A percentile compares a stretch with the other conserved stretches of the same genome.
Evolutionary conservation across 2,329 filamentous ascomycete species (phyloP).

Genomic region (Aspergillus sp.): DNA sequence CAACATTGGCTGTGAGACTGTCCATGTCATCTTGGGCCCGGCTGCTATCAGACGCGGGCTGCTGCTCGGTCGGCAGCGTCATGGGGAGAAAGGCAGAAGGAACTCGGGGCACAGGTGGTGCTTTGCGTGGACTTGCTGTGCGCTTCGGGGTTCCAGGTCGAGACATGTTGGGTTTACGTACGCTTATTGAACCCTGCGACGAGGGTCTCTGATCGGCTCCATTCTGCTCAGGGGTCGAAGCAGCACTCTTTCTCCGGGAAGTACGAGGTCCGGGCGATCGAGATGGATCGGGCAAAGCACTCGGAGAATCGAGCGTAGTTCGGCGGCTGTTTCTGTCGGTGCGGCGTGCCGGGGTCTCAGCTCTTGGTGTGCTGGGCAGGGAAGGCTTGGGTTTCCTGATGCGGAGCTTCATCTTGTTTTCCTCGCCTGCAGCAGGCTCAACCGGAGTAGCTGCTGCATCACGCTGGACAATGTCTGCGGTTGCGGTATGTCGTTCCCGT

Average conservation of each 20-base stretch:
- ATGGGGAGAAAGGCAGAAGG: constrained; percentile 40
- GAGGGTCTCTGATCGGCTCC: constrained; percentile 18
- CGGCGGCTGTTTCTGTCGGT: constrained; percentile 57
- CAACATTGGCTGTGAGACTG: constrained; percentile 56
- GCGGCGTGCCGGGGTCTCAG: constrained; percentile 58
- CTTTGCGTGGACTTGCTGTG: constrained; percentile 40
- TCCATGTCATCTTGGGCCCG: constrained; percentile 49
- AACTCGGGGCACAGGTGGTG: constrained; percentile 48
- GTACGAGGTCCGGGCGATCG: constrained; percentile 29
- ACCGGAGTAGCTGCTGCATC: constrained; percentile 13
- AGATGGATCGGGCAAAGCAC: constrained; percentile 47
- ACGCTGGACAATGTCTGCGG: constrained; percentile 33
- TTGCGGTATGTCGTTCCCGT: constrained; percentile 66
- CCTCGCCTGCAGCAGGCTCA: constrained; percentile 37
- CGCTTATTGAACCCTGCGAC: constrained; percentile 23
- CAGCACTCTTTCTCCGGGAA: constrained; percentile 36
- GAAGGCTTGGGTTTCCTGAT: constrained; percentile 64
- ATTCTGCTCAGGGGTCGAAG: constrained; percentile 19
- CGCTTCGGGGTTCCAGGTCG: constrained; percentile 47
- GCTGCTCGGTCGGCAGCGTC: background rate
- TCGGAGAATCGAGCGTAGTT: constrained; percentile 63
- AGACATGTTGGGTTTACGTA: constrained; percentile 65
- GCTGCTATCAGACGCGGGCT: constrained; percentile 5
- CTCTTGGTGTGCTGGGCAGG: constrained; percentile 55
- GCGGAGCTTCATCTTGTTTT: constrained; percentile 73